Percentiles rank a stretch among this genome's conserved stretches.
Evolutionary conservation across 1,284 basidiomycete genomes (phyloP).

Genomic region (Apiotrichum domesticum): DNA sequence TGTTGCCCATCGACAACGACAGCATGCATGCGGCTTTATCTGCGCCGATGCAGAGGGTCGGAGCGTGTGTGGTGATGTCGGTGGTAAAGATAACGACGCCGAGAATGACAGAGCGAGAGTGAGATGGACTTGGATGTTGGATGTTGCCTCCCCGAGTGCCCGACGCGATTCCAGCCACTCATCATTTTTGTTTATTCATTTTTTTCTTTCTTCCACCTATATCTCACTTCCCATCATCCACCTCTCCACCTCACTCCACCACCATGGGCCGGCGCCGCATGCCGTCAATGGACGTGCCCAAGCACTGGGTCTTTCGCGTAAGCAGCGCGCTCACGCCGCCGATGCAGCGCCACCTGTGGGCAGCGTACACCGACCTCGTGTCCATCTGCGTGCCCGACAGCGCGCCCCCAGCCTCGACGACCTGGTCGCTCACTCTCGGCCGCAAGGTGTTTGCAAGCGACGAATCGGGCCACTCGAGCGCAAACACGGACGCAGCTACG

Average conservation of each 20-base stretch:
- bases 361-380: background rate
- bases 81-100: too few relatives aligned
- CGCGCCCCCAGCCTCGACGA: background rate
- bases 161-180: too few relatives aligned
- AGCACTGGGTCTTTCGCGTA: background rate
- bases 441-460: background rate
- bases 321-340: background rate
- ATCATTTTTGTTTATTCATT: too few relatives aligned
- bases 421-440: background rate
- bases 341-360: constrained; percentile 4
- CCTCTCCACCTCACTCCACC: background rate
- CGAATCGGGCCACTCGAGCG: background rate
- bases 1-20: too few relatives aligned
- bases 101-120: too few relatives aligned
- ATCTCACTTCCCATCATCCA: background rate
- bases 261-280: background rate
- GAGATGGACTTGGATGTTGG: too few relatives aligned
- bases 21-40: too few relatives aligned
- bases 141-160: too few relatives aligned
- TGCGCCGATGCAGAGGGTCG: too few relatives aligned
- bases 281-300: background rate
- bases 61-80: too few relatives aligned
- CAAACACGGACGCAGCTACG: background rate
- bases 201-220: background rate
- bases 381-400: background rate